Conservation (phyloP, 257 asterid species). For the Rehmannia glutinosa region DNA sequence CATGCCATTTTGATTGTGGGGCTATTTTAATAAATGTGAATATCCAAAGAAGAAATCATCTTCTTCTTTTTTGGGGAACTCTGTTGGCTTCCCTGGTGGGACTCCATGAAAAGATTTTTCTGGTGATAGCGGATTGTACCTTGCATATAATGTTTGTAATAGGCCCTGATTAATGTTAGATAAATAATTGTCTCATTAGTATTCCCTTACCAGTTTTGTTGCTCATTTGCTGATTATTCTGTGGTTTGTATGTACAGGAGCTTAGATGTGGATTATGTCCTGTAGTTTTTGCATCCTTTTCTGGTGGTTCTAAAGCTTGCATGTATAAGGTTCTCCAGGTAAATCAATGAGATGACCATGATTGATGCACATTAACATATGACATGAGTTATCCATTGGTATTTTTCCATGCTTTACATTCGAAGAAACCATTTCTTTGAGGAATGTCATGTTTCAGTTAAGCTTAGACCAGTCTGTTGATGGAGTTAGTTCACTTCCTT, state of each 20-base stretch:
- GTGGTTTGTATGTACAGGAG: conserved; percentile 40
- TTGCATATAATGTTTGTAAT: background rate
- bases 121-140: background rate
- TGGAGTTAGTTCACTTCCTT: background rate
- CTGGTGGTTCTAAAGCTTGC: conserved; percentile 96
- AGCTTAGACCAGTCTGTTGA: conserved; percentile 7
- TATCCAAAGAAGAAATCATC: background rate
- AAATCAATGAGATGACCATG: conserved; percentile 12
- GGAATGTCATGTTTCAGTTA: background rate
- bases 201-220: background rate
- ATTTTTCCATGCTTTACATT: background rate
- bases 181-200: background rate
- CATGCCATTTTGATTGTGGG: background rate
- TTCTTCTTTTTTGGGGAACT: background rate
- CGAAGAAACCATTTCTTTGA: background rate
- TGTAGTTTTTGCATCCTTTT: conserved; percentile 61
- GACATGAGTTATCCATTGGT: background rate
- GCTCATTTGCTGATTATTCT: conserved; percentile 13
- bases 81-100: background rate
- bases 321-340: conserved; percentile 93
- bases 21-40: background rate
- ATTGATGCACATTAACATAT: background rate
- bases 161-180: background rate
- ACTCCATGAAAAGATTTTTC: background rate
- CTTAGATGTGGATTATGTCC: conserved; percentile 66